Base-by-base conservation (phyloP, 2,329 filamentous ascomycete genomes). In the Pseudocercospora crystallina region DNA sequence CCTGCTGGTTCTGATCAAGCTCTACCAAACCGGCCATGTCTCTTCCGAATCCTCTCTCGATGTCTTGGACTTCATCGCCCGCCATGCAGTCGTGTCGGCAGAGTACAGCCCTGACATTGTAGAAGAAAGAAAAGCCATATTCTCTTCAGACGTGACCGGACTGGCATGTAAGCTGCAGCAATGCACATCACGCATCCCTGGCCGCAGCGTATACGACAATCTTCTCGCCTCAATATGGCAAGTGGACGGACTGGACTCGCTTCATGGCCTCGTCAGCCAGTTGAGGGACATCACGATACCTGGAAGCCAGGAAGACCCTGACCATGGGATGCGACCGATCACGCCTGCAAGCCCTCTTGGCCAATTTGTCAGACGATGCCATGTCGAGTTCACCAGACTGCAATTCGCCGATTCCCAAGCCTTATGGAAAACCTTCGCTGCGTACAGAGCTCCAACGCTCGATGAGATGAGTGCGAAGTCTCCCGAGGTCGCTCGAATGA, bases 141-240 rank as follows among this genome's bases (percentile, higher is more conserved):
- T 49, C n/a, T 43, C 59, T 10, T 29, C 49, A 5, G 43, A 54
- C 11, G 54, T 63, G 7, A 31, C 41, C 2, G 34, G 15, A 47
- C 56, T 67, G 26, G 56, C 58, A 26, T 30, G 42, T 11, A 48
- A 49, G 5, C 57, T 64, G 11, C 39, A 55, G 36, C 46, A 53
- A 49, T 57, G 53, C 15, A 37, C 60, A 54, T 31, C 75, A 73
- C 54, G 60, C 7, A 73, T 89, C 49, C 87, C 90, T 0, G 90
- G 90, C 2, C 80, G 87, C 41, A 86, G 81, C n/a, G 73, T 96
- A n/a, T 94, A 91, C 83, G 90, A 97, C 65, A 75, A 87, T 2
- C 89, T 96, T 49, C 78, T 97, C 10, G 81, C 82, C 48, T 86
- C 84, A 56, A 74, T 97, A 17, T 97, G 94, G 92, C 78, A 80